phyloP scores from a whole-genome alignment of 345 rosid species.

The Melaleuca alternifolia region DNA sequence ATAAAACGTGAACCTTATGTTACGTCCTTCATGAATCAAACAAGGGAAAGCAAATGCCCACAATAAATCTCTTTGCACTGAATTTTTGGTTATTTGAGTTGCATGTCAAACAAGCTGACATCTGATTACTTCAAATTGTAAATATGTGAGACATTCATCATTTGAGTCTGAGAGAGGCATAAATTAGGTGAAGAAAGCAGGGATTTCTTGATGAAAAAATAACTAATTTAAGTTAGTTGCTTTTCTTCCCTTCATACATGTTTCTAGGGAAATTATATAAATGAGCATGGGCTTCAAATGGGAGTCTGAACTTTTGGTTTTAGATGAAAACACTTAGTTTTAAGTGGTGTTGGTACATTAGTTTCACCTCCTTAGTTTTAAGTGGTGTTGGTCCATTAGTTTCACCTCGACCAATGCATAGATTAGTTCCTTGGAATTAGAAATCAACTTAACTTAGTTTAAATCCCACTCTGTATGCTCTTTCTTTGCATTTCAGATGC shows the following conservation, averaged over 20 bases:
- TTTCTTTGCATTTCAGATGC: background rate
- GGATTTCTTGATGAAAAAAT: background rate
- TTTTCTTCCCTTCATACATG: background rate
- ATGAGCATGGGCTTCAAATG: background rate
- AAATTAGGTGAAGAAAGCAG: background rate
- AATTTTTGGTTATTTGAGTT: background rate
- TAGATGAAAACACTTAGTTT: background rate
- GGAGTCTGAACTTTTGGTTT: background rate
- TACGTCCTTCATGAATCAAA: background rate
- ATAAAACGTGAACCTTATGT: background rate
- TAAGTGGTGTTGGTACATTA: background rate
- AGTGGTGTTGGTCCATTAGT: background rate
- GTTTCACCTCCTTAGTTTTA: background rate
- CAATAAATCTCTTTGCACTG: background rate
- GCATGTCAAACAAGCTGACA: background rate
- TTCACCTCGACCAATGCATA: background rate
- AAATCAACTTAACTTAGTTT: background rate
- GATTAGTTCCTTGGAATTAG: background rate
- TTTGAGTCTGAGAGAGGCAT: background rate
- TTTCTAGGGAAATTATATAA: background rate
- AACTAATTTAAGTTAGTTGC: background rate
- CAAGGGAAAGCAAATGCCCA: background rate
- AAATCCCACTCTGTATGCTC: background rate
- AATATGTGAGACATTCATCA: background rate
- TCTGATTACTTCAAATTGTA: background rate